A percentile compares a stretch with the other conserved stretches of the same genome.
These are phyloP conservation scores for Datura wrightii DNA, from an alignment of 257 asterid genomes.

Conservation along the genomic window DNA sequence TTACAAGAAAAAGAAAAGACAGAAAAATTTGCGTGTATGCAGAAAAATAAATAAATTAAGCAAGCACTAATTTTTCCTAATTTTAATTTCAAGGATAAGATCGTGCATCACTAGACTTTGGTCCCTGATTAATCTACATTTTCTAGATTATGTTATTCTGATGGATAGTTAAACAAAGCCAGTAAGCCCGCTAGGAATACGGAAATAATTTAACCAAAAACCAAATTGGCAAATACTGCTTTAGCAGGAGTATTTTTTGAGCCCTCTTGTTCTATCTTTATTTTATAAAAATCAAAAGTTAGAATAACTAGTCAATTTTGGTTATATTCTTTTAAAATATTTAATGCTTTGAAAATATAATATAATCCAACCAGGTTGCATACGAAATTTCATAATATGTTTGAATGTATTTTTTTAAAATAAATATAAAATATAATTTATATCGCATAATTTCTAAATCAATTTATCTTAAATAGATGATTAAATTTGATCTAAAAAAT, in stretches of 20 bases:
- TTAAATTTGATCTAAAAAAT: too few species aligned
- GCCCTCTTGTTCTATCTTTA: not conserved
- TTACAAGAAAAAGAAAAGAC: not conserved
- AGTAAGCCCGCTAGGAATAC: not conserved
- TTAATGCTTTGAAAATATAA: not conserved
- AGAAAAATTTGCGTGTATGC: not conserved
- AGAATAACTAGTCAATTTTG: constrained; percentile 20
- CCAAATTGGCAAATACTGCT: not conserved
- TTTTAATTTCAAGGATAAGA: not conserved
- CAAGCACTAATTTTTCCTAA: constrained; percentile 4
- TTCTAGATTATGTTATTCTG: not conserved
- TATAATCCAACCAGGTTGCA: not conserved
- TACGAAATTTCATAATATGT: too few species aligned
- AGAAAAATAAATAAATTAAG: not conserved
- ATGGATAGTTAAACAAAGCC: not conserved
- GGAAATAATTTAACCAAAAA: not conserved
- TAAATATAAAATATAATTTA: too few species aligned
- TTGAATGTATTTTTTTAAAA: too few species aligned
- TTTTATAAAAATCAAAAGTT: not conserved
- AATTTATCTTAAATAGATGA: too few species aligned
- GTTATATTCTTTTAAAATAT: not conserved
- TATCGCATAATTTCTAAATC: too few species aligned
- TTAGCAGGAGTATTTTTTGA: not conserved
- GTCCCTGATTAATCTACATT: constrained; percentile 2
- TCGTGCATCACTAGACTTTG: not conserved